Evolutionary conservation across 2,329 filamentous ascomycete species (phyloP), one percentile per base, ranked within the genome.

Genomic region (Pseudogymnoascus sp.): DNA sequence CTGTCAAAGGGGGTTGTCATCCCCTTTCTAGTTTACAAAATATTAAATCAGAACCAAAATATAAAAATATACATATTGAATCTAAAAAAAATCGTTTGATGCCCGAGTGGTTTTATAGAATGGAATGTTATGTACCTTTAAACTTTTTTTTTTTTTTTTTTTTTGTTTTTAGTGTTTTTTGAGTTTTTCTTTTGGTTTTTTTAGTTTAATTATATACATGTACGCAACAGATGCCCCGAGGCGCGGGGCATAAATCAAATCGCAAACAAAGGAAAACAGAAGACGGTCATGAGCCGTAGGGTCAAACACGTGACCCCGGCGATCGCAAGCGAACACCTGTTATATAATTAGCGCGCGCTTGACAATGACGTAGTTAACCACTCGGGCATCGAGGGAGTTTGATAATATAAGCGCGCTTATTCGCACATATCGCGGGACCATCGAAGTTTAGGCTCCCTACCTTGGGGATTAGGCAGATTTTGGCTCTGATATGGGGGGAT

Each of bases 361-460:
- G 47, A 57, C 47, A 34, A 57, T 57, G 47, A 57, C 47, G 47
- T 57, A 57, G 47, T 51, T 57, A 57, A 57, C 47, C 29, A 57
- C 26, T 57, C 47, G 47, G 26, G 47, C 47, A 57, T 31, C 26
- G 3, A 4, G 10, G 11, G 7, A 12, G 18, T 34, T 57, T 57
- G 26, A 18, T 57, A 57, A 7, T 6, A 1, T 57, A 57, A 18
- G 47, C 47, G 47, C 47, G 47, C 47, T n/a, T 57, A 18, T 57
- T 57, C 26, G 5, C 26, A n/a, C 12, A 57, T 16, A 57, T n/a
- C 8, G n/a, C 26, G 47, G 26, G 11, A 12, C 11, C 26, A 16
- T 12, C 26, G n/a, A n/a, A 12, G 47, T 12, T 57, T 4, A 34
- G 47, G 26, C 1, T 2, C 47, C 47, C n/a, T 3, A 23, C n/a